Conservation (phyloP, 306 rosid genomes). For the Acacia crassicarpa region DNA sequence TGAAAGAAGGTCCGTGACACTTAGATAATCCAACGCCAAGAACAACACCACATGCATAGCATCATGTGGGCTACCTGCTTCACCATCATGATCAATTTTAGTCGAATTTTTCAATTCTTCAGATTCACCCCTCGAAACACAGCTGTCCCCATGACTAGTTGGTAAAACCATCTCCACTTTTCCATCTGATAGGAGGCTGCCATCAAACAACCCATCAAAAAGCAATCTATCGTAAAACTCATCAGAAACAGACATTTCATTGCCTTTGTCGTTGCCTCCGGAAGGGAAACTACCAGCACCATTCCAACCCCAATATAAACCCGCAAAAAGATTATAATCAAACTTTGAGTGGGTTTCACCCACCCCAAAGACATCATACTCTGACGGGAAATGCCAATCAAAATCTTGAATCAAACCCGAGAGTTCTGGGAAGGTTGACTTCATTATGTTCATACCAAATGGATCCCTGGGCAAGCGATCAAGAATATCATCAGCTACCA, state of each 20-base stretch:
- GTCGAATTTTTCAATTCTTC: conserved; percentile 26
- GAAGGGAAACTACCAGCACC: conserved; percentile 39
- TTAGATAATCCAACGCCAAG: conserved; percentile 43
- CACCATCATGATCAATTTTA: conserved; percentile 7
- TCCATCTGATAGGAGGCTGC: conserved; percentile 28
- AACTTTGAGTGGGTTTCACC: conserved; percentile 33
- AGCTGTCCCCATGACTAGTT: conserved; percentile 15
- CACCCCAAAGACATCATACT: conserved; percentile 32
- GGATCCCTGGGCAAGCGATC: conserved; percentile 72
- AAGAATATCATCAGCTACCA: conserved; percentile 45
- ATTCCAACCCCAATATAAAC: conserved; percentile 50
- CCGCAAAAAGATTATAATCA: conserved; percentile 41
- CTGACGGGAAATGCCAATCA: conserved; percentile 34
- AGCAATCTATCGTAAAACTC: conserved; percentile 34
- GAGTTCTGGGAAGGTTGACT: conserved; percentile 50
- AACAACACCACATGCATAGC: conserved; percentile 44
- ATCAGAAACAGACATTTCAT: conserved; percentile 33
- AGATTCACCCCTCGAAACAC: conserved; percentile 24
- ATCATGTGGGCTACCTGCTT: conserved; percentile 57
- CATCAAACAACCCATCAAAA: conserved; percentile 23
- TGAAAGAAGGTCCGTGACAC: conserved; percentile 61
- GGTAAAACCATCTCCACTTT: conserved; percentile 30
- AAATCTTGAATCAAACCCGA: conserved; percentile 52
- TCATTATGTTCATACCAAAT: conserved; percentile 52
- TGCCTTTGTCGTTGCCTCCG: conserved; percentile 17